These are phyloP conservation scores for Zymoseptoria passerinii DNA, from an alignment of 2,329 filamentous ascomycete genomes.

Conservation along the genomic window DNA sequence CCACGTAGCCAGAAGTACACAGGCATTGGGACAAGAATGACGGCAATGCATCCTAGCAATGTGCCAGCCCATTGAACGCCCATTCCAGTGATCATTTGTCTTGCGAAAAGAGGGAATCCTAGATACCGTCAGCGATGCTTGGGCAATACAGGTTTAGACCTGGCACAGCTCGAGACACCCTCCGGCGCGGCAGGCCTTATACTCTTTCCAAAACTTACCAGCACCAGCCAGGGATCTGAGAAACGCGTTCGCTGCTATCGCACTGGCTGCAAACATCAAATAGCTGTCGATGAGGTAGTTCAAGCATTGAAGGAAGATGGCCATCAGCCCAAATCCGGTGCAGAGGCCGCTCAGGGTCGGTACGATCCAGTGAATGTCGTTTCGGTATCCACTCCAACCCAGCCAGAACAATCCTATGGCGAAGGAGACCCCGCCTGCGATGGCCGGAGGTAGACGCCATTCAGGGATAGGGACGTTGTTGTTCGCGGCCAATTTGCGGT, in stretches of 20 bases:
- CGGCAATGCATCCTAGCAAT: slow-evolving; percentile 38
- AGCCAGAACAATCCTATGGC: slow-evolving; percentile 34
- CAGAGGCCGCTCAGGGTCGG: slow-evolving; percentile 37
- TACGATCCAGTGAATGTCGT: slow-evolving; percentile 36
- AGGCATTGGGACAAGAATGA: slow-evolving; percentile 37
- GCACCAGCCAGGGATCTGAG: slow-evolving; percentile 43
- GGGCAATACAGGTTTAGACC: background rate
- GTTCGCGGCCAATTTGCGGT: slow-evolving; percentile 26
- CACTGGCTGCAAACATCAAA: slow-evolving; percentile 41
- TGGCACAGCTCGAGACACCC: slow-evolving; percentile 35
- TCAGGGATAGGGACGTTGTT: slow-evolving; percentile 36
- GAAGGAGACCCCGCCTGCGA: slow-evolving; percentile 42
- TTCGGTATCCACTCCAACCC: slow-evolving; percentile 37
- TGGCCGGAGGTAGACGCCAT: slow-evolving; percentile 37
- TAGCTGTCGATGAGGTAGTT: slow-evolving; percentile 47
- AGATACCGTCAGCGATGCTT: background rate
- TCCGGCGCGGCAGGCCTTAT: slow-evolving; percentile 4
- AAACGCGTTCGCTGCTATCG: slow-evolving; percentile 32
- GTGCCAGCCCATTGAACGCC: slow-evolving; percentile 43
- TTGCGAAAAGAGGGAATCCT: slow-evolving; percentile 29
- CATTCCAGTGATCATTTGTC: slow-evolving; percentile 48
- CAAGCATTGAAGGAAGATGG: slow-evolving; percentile 33
- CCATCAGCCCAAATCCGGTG: slow-evolving; percentile 37
- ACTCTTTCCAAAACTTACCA: slow-evolving; percentile 1
- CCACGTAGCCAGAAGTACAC: slow-evolving; percentile 37